phyloP scores from a whole-genome alignment of 345 rosid genomes.

The Salix dunnii region DNA sequence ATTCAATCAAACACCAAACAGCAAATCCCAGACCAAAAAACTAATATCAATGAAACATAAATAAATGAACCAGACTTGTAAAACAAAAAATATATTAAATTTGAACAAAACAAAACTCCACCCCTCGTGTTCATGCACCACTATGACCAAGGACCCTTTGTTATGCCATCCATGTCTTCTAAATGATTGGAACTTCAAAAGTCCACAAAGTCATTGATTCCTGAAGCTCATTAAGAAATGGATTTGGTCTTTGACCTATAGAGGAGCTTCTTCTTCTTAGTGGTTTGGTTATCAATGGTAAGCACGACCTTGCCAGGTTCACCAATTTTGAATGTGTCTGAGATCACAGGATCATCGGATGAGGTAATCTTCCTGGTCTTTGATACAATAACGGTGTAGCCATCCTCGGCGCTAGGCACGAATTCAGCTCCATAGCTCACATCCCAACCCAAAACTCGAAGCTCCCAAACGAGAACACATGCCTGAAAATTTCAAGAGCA shows the following conservation, averaged over 20 bases:
- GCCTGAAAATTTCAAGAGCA: conserved; percentile 16
- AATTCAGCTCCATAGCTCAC: conserved; percentile 52
- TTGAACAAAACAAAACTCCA: not conserved
- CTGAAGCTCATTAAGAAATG: conserved; percentile 21
- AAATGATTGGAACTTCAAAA: not conserved
- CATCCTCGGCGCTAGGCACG: conserved; percentile 30
- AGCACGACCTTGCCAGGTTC: conserved; percentile 47
- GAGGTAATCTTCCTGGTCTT: conserved; percentile 34
- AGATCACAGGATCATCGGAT: conserved; percentile 30
- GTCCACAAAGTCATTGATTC: not conserved
- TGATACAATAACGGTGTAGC: conserved; percentile 45
- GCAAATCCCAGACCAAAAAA: not conserved
- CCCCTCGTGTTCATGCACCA: not conserved
- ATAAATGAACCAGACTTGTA: conserved; percentile 9
- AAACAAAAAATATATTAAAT: not conserved
- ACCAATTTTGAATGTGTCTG: conserved; percentile 33
- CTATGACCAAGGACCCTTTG: not conserved
- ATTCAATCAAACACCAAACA: conserved; percentile 4
- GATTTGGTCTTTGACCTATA: conserved; percentile 45
- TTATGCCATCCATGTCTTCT: not conserved
- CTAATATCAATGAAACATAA: conserved; percentile 5
- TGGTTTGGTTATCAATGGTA: conserved; percentile 37
- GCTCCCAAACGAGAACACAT: conserved; percentile 39
- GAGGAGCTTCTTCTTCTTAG: conserved; percentile 52
- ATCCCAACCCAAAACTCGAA: conserved; percentile 50